These are phyloP conservation scores for Caulochytrium protostelioides DNA, from an alignment of 371 early-diverging fungal species.

Conservation along the genomic window DNA sequence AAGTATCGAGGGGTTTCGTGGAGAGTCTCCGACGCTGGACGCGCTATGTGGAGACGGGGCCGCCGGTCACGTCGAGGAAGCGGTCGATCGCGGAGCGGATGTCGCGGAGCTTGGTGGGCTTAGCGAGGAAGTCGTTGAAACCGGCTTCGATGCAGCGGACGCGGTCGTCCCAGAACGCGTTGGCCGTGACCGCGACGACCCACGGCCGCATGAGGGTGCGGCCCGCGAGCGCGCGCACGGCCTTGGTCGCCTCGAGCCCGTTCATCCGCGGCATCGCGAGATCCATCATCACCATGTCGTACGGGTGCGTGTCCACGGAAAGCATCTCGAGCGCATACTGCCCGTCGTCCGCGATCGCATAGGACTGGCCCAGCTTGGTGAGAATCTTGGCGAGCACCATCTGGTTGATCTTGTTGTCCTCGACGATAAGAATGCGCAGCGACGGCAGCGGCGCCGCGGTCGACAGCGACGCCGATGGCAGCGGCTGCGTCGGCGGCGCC, in stretches of 20 bases:
- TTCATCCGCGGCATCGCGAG: not conserved
- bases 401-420: slow-evolving; percentile 8
- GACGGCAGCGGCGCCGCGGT: not conserved
- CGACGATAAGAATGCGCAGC: slow-evolving; percentile 3
- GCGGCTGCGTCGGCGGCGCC: too few relatives aligned
- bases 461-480: not conserved
- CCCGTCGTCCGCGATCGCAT: slow-evolving; percentile 4
- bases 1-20: too few relatives aligned
- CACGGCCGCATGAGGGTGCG: too few relatives aligned
- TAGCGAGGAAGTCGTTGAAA: slow-evolving; percentile 6
- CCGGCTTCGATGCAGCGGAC: slow-evolving; percentile 4
- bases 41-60: too few relatives aligned
- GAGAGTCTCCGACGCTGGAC: too few relatives aligned
- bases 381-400: slow-evolving; percentile 6
- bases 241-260: too few relatives aligned
- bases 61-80: too few relatives aligned
- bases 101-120: too few relatives aligned
- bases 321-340: not conserved
- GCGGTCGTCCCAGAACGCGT: slow-evolving; percentile 5
- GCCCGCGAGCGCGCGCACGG: too few relatives aligned
- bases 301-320: not conserved
- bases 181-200: slow-evolving; percentile 6
- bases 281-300: slow-evolving; percentile 4
- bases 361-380: not conserved
- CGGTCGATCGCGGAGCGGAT: too few relatives aligned